Conservation (phyloP, 805 yeast species). For the Teunomyces funiuensis region DNA sequence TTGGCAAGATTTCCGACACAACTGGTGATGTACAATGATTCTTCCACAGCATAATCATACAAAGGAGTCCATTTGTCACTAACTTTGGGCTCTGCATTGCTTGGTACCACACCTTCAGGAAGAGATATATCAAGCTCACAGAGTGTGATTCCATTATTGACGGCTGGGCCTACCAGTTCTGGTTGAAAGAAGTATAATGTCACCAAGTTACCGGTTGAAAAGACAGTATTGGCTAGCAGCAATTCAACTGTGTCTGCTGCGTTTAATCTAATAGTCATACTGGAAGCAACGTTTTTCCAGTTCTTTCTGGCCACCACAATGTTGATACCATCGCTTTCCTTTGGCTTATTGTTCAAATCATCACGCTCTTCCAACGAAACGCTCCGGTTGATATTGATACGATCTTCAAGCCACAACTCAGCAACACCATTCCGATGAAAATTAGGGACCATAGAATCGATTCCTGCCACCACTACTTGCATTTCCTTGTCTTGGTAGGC, state of each 20-base stretch:
- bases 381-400: slow-evolving; percentile 18
- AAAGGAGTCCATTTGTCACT: slow-evolving; percentile 38
- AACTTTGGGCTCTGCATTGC: not conserved
- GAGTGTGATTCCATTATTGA: slow-evolving; percentile 29
- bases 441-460: slow-evolving; percentile 36
- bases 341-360: slow-evolving; percentile 20
- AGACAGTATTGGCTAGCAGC: slow-evolving; percentile 40
- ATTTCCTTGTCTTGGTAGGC: slow-evolving; percentile 23
- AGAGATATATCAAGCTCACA: slow-evolving; percentile 25
- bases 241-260: slow-evolving; percentile 17
- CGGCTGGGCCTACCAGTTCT: slow-evolving; percentile 7
- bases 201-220: slow-evolving; percentile 32
- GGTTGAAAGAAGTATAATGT: slow-evolving; percentile 37
- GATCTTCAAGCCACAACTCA: slow-evolving; percentile 38
- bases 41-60: slow-evolving; percentile 16
- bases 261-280: slow-evolving; percentile 20
- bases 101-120: slow-evolving; percentile 16
- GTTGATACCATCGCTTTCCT: slow-evolving; percentile 36
- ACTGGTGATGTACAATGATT: slow-evolving; percentile 44
- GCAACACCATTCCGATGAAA: slow-evolving; percentile 35
- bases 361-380: slow-evolving; percentile 24
- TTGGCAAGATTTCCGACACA: slow-evolving; percentile 61
- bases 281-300: slow-evolving; percentile 36
- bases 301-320: slow-evolving; percentile 35
- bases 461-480: slow-evolving; percentile 42